Evolutionary conservation across 768 basidiomycete species (phyloP).

Genomic region (Tephrocybe sp.): DNA sequence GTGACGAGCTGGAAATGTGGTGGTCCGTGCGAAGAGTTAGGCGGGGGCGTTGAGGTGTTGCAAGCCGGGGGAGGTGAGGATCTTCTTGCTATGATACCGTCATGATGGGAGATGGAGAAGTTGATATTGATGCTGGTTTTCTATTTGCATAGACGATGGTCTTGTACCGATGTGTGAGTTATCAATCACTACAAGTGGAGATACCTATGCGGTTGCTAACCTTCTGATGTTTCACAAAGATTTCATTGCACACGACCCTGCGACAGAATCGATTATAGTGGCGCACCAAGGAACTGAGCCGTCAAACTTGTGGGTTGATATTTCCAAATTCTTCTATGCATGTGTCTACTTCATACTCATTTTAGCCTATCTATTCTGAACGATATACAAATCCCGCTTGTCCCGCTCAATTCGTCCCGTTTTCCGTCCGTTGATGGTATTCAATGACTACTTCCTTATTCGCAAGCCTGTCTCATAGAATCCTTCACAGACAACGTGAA

Average conservation of each 20-base stretch:
- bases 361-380: conserved; percentile 33
- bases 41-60: conserved; percentile 22
- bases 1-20: conserved; percentile 36
- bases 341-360: neutral
- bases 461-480: too few relatives aligned
- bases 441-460: neutral
- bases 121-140: conserved; percentile 1
- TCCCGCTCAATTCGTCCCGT: conserved; percentile 27
- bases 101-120: neutral
- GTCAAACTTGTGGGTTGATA: conserved; percentile 24
- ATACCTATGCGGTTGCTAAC: neutral
- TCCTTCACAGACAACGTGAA: conserved; percentile 27
- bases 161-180: conserved; percentile 13
- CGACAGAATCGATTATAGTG: conserved; percentile 32
- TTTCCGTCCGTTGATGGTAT: conserved; percentile 27
- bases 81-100: neutral
- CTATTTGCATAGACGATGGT: conserved; percentile 5
- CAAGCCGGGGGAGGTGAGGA: conserved; percentile 33
- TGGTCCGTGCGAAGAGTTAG: conserved; percentile 27
- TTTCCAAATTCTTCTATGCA: neutral
- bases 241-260: conserved; percentile 35
- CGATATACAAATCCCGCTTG: conserved; percentile 29
- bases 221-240: conserved; percentile 18
- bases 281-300: conserved; percentile 41
- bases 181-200: neutral